Conservation (phyloP, 768 basidiomycete genomes). For the Termitomyces sp. region DNA sequence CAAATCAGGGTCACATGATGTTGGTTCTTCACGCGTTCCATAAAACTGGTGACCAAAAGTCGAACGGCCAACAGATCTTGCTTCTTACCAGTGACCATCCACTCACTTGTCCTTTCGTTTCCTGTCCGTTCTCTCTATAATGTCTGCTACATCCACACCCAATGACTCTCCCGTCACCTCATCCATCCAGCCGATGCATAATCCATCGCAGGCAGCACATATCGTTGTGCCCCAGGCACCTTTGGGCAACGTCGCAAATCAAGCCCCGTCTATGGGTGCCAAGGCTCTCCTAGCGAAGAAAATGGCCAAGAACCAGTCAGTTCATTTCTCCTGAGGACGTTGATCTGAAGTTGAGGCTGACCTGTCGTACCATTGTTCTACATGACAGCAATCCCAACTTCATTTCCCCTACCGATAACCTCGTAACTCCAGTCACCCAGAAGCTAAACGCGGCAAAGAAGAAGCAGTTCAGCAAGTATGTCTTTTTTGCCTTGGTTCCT, state of each 20-base stretch:
- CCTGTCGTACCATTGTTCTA: neutral
- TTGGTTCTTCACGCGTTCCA: constrained; percentile 9
- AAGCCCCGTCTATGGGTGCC: constrained; percentile 73
- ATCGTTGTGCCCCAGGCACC: constrained; percentile 79
- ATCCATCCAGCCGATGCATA: constrained; percentile 80
- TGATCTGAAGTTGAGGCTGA: constrained; percentile 8
- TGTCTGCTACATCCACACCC: constrained; percentile 48
- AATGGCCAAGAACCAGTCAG: constrained; percentile 86
- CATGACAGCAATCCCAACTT: constrained; percentile 73
- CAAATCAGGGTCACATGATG: constrained; percentile 14
- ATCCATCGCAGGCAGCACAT: constrained; percentile 76
- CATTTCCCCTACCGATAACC: constrained; percentile 91
- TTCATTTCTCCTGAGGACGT: constrained; percentile 13
- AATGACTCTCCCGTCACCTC: constrained; percentile 60
- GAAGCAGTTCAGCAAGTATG: constrained; percentile 89
- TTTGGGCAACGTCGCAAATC: constrained; percentile 61
- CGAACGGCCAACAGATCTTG: neutral
- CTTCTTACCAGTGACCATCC: constrained; percentile 3
- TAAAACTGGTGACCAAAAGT: no score
- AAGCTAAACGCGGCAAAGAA: constrained; percentile 90
- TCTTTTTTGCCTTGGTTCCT: constrained; percentile 10
- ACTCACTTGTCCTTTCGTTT: neutral
- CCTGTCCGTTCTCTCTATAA: neutral
- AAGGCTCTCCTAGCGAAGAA: constrained; percentile 93
- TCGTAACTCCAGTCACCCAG: constrained; percentile 91